Conservation (phyloP, 768 basidiomycete genomes). For the Gyrodon lividus region DNA sequence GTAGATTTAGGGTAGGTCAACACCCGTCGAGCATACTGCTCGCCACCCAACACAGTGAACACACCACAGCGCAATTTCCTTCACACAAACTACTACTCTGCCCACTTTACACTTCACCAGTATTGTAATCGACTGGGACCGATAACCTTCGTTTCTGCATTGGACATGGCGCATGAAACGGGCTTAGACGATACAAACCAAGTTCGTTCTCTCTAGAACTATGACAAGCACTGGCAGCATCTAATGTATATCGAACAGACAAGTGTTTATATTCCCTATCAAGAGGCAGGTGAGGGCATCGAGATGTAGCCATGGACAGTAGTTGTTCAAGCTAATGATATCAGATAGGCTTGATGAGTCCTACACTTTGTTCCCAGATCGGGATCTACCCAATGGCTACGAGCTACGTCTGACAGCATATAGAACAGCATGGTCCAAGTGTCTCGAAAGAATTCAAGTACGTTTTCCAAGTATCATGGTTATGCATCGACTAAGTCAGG, state of each 20-base stretch:
- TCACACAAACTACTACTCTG: no score
- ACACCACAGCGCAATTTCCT: no score
- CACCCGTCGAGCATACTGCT: conserved; percentile 14
- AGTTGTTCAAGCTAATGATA: neutral
- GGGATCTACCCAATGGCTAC: conserved; percentile 32
- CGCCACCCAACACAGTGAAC: no score
- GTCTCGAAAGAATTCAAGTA: conserved; percentile 57
- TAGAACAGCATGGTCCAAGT: conserved; percentile 55
- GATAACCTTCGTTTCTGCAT: neutral
- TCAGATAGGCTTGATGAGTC: conserved; percentile 18
- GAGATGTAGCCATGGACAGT: neutral
- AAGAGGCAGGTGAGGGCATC: conserved; percentile 18
- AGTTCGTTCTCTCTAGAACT: conserved; percentile 17
- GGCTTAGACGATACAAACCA: conserved; percentile 26
- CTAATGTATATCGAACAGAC: conserved; percentile 24
- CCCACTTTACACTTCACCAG: no score
- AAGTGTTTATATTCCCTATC: conserved; percentile 27
- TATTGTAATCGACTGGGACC: no score
- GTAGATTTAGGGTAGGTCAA: conserved; percentile 46
- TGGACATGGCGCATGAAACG: conserved; percentile 12
- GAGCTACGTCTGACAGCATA: conserved; percentile 52
- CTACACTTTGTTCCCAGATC: conserved; percentile 30
- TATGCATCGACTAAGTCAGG: neutral
- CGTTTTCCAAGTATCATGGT: conserved; percentile 11
- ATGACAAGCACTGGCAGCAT: neutral